Percentiles rank a stretch among this genome's conserved stretches.
Evolutionary conservation across 345 rosid species (phyloP).

Genomic region (Erucastrum elatum): DNA sequence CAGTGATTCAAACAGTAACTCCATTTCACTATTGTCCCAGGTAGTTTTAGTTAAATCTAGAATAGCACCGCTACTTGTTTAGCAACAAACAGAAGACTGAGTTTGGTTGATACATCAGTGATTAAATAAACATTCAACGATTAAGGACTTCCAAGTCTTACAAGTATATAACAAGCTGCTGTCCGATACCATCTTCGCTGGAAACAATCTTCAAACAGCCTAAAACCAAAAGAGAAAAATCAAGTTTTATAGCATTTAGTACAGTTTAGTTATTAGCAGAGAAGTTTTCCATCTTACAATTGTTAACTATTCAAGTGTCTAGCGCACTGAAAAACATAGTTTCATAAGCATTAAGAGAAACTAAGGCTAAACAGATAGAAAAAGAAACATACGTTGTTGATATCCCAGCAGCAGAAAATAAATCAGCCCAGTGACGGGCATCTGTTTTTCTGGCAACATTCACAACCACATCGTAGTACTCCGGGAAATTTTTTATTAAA

Average conservation of each 20-base stretch:
- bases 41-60: background rate
- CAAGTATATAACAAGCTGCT: slow-evolving; percentile 98
- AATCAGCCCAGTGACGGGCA: slow-evolving; percentile 98
- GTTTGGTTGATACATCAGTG: slow-evolving; percentile 5
- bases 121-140: slow-evolving; percentile 3
- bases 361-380: background rate
- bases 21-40: background rate
- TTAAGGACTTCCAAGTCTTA: slow-evolving; percentile 45
- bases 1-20: background rate
- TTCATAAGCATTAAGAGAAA: background rate
- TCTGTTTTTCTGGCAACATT: slow-evolving; percentile 99
- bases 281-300: background rate
- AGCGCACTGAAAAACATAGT: background rate
- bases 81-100: slow-evolving; percentile 14
- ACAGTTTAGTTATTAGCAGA: background rate
- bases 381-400: slow-evolving; percentile 76
- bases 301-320: background rate
- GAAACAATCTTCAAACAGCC: slow-evolving; percentile 98
- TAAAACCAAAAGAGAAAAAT: slow-evolving; percentile 36
- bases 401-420: slow-evolving; percentile 95
- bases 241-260: slow-evolving; percentile 11
- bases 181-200: slow-evolving; percentile 98
- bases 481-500: slow-evolving; percentile 80
- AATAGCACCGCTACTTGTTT: background rate
- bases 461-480: slow-evolving; percentile 93